Evolutionary conservation across 192 early-diverging fungal genomes (phyloP), one percentile per base, ranked within the genome.

Genomic region (Rhizophagus prolifer): DNA sequence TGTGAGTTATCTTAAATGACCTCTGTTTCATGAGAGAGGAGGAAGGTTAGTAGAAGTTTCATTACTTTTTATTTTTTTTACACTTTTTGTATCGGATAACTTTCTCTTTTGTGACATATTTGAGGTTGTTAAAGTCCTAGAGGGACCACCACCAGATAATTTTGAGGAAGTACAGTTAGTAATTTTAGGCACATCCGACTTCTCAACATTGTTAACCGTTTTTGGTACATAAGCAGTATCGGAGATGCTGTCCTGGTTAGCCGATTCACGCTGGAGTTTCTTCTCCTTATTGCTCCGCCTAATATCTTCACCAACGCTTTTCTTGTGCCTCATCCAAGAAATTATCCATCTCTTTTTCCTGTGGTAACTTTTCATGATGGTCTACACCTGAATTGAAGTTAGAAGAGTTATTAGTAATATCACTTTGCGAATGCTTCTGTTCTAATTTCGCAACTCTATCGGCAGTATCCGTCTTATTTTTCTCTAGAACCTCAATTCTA

Each of bases 161-260:
- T n/a, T n/a, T 69, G 36, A 46, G 14, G 16, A 44, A 47, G 46
- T 50, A 50, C 47, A 50, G 13, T 50, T 50, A 14, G 47, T 50
- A 50, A 50, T 14, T 23, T 26, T 44, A 13, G 41, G 16, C 41
- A n/a, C 67, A 63, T 25, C 26, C 2, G 16, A 9, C 4, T 44
- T 69, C 14, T 69, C n/a, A 68, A 68, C 14, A 68, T 36, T 44
- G 67, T 34, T 36, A 69, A 69, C 6, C n/a, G n/a, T n/a, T n/a
- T n/a, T n/a, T n/a, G n/a, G n/a, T n/a, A n/a, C n/a, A n/a, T n/a
- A n/a, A n/a, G n/a, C n/a, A n/a, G n/a, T n/a, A n/a, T n/a, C n/a
- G n/a, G n/a, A n/a, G n/a, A n/a, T n/a, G n/a, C n/a, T n/a, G n/a
- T n/a, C n/a, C n/a, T n/a, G n/a, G n/a, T n/a, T n/a, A n/a, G n/a